Evolutionary conservation across 345 rosid species (phyloP).

Genomic region (Eucalyptus polybractea): DNA sequence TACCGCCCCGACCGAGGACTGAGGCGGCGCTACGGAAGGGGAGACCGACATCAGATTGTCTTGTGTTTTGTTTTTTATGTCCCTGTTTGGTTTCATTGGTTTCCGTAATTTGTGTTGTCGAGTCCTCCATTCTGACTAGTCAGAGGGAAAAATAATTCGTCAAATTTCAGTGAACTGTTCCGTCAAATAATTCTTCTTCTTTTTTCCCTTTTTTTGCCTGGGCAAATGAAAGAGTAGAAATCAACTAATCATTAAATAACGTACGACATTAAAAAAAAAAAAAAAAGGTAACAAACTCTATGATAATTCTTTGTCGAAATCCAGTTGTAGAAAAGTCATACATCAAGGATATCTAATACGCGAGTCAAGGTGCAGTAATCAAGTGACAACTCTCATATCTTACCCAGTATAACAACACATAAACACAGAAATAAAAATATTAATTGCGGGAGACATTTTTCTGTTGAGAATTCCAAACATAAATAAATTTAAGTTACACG

Average conservation of each 20-base stretch:
- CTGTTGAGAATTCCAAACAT: background rate
- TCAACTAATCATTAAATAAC: background rate
- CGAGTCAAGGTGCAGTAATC: rapidly evolving
- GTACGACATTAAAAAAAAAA: background rate
- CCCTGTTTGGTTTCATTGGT: background rate
- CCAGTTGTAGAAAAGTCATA: background rate
- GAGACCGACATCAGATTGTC: background rate
- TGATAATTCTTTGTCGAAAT: background rate
- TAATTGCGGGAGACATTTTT: background rate
- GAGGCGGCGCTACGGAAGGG: background rate
- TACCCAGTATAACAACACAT: background rate
- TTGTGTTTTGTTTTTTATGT: background rate
- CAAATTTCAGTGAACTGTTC: background rate
- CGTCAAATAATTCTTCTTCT: background rate
- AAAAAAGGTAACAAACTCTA: rapidly evolving
- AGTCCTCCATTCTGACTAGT: background rate
- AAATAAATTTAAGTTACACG: background rate
- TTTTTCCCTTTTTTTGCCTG: background rate
- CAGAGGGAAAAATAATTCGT: background rate
- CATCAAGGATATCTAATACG: background rate
- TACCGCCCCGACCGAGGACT: background rate
- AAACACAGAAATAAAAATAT: background rate
- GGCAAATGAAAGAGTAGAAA: background rate
- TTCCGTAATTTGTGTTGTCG: background rate
- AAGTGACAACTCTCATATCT: background rate